Evolutionary conservation across 768 basidiomycete genomes (phyloP).

Genomic region (Amanita exitialis): DNA sequence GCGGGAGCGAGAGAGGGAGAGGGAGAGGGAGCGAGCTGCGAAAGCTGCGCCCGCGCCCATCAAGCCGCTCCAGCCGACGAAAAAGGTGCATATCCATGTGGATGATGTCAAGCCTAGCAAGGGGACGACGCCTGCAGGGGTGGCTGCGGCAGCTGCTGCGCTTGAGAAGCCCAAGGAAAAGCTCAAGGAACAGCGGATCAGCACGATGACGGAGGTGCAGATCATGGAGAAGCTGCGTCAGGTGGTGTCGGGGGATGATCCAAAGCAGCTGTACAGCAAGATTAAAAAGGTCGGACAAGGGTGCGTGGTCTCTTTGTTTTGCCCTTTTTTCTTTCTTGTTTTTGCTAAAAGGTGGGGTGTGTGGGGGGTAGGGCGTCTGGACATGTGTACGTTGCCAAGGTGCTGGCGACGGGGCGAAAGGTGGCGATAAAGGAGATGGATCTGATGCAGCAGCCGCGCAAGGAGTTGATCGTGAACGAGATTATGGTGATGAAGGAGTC

Average conservation of each 20-base stretch:
- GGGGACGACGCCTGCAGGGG: slow-evolving; percentile 27
- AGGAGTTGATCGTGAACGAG: slow-evolving; percentile 96
- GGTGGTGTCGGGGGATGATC: slow-evolving; percentile 83
- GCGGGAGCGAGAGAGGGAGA: slow-evolving; percentile 12
- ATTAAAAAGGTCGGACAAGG: slow-evolving; percentile 99
- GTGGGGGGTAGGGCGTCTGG: slow-evolving; percentile 70
- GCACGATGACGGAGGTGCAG: slow-evolving; percentile 94
- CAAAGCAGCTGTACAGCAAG: slow-evolving; percentile 85
- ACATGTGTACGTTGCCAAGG: slow-evolving; percentile 96
- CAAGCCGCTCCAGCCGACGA: slow-evolving; percentile 65
- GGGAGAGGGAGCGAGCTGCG: slow-evolving; percentile 20
- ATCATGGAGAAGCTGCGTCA: slow-evolving; percentile 95
- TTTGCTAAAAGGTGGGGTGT: slow-evolving; percentile 13
- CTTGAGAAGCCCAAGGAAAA: slow-evolving; percentile 70
- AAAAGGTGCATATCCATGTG: slow-evolving; percentile 55
- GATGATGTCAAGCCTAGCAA: slow-evolving; percentile 24
- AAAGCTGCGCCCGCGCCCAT: slow-evolving; percentile 48
- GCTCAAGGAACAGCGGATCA: slow-evolving; percentile 80
- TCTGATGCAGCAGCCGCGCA: slow-evolving; percentile 86
- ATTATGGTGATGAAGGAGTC: slow-evolving; percentile 99
- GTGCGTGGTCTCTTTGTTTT: slow-evolving; percentile 36
- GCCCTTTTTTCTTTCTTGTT: slow-evolving; percentile 4
- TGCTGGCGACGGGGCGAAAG: slow-evolving; percentile 71
- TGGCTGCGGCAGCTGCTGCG: slow-evolving; percentile 62
- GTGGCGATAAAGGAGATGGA: slow-evolving; percentile 99